Evolutionary conservation across 1,284 basidiomycete species (phyloP), one percentile per base, ranked within the genome.

Genomic region (Psilocybe mexicana): DNA sequence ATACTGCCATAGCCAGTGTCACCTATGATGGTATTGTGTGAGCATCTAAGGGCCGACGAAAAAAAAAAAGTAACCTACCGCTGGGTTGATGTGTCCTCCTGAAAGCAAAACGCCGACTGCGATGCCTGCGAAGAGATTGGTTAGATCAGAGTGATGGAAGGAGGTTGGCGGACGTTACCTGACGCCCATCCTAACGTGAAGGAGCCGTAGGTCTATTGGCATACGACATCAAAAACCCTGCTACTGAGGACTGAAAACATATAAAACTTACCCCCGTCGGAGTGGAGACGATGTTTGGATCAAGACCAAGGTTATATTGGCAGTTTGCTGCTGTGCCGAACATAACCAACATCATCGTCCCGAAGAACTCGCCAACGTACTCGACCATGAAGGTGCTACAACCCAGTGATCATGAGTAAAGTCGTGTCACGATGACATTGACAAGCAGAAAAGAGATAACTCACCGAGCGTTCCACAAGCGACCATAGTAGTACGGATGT

Each of bases 71-170:
- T 6, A 33, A 60, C 75, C 57, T 52, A 84, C 88, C 10, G 87
- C 87, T 38, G 89, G 88, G 65, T 91, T 91, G 62, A 91, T 78
- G 70, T 91, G 89, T 30, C 86, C 88, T 18, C 88, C 88, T 36
- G 87, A 88, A 55, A 87, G 79, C 38, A 86, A 89, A 0, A 84
- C 85, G 44, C 86, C 88, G 63, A 89, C 72, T n/a, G 81, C 79
- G n/a, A 62, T 35, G 25, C 38, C 63, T 61, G 14, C 3, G 14
- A 48, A 28, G 14, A 28, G 8, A 30, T 12, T 8, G 30, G 18
- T 2, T 10, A 48, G 23, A 18, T 33, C 11, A 8, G n/a, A 35
- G 0, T 12, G 5, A 18, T 48, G 30, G 3, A 35, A 33, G 28
- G 10, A 47, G 18, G 4, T 18, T 48, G 8, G n/a, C 11, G 38